Conservation (phyloP, 1,139 yeast species). For the Geotrichum klebahnii region DNA sequence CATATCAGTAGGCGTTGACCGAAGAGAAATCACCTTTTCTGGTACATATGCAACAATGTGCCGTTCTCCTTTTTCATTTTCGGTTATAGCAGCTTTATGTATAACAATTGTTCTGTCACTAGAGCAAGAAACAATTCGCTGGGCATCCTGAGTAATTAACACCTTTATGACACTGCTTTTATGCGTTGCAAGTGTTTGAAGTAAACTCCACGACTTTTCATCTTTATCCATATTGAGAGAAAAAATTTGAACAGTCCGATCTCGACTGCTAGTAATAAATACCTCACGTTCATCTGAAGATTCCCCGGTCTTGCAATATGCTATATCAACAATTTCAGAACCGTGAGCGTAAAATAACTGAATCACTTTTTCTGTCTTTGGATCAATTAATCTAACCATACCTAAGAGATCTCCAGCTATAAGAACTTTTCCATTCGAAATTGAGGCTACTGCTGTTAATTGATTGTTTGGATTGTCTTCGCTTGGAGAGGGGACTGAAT, state of each 20-base stretch:
- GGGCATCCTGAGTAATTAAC: conserved; percentile 33
- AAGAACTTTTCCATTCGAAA: conserved; percentile 14
- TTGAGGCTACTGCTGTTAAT: conserved; percentile 5
- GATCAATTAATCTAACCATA: conserved; percentile 21
- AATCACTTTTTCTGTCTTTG: not conserved
- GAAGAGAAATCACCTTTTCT: conserved; percentile 49
- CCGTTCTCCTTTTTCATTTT: conserved; percentile 19
- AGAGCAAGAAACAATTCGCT: conserved; percentile 50
- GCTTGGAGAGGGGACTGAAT: not conserved
- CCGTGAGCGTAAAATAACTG: conserved; percentile 32
- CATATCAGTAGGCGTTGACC: conserved; percentile 47
- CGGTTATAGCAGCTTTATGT: conserved; percentile 42
- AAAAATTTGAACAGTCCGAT: conserved; percentile 59
- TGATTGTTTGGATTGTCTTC: not conserved
- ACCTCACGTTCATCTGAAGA: conserved; percentile 15
- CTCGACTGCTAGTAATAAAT: conserved; percentile 47
- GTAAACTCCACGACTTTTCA: conserved; percentile 45
- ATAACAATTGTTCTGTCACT: conserved; percentile 56
- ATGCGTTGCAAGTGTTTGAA: conserved; percentile 56
- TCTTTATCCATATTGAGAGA: conserved; percentile 15
- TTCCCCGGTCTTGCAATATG: conserved; percentile 19
- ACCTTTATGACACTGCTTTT: conserved; percentile 51
- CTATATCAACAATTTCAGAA: conserved; percentile 31
- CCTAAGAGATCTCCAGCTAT: conserved; percentile 30
- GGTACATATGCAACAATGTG: conserved; percentile 33